Base-by-base conservation (phyloP, 192 early-diverging fungal species). In the Gigaspora rosea region DNA sequence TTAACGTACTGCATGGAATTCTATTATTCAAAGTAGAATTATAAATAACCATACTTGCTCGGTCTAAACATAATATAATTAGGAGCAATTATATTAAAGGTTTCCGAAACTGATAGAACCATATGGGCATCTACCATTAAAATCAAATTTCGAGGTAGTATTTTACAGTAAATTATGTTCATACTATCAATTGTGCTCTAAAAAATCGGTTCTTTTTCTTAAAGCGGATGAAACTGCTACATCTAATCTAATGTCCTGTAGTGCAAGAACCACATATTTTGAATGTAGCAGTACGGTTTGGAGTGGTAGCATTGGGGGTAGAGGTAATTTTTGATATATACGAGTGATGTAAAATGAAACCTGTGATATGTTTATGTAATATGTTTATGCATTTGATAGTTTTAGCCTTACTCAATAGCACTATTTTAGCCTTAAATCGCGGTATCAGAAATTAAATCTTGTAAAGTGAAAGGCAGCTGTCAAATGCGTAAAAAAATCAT, bases 261-360 rank as follows among this genome's bases (percentile, higher is more conserved):
- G 35, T 46, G 64, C 64, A n/a, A 32, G 64, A 66, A 66, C 64
- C 8, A 66, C 46, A 47, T 66, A 47, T 66, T 66, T 66, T 46
- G 64, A 66, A 47, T 66, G 64, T 48, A 36, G 18, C 18, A n/a
- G 46, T 46, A 20, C n/a, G 2, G 64, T 66, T n/a, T 66, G 64
- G 64, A 35, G 32, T 7, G 61, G 61, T 13, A 33, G 15, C 15
- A 63, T 13, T 63, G 15, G 33, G 7, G 61, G 27, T 15, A 7
- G 41, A 41, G 41, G 41, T 41, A 41, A 41, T 41, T 7, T 41
- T 41, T 7, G 41, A 41, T 41, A 3, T 7, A 41, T 41, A 41
- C 27, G 27, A 41, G 41, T 41, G 41, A 7, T 41, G 41, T 41
- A 3, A 41, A 41, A 41, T 41, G 41, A 7, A 27, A 27, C 27